These are phyloP conservation scores for Colletotrichum lupini DNA, from an alignment of 2,329 filamentous ascomycete species.

Conservation along the genomic window DNA sequence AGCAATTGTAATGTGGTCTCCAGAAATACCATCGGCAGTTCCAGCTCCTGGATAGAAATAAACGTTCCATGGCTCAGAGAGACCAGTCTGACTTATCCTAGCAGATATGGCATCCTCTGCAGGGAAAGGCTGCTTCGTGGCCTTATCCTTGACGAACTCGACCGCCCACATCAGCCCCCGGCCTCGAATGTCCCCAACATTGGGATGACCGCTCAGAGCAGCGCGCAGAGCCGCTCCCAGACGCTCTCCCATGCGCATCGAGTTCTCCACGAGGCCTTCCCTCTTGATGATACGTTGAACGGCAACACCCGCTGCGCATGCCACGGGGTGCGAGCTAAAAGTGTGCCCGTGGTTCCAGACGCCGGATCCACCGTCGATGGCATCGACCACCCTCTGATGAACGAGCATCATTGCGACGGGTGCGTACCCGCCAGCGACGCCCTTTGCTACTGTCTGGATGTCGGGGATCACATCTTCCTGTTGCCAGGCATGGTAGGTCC, in stretches of 20 bases:
- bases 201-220: slow-evolving; percentile 42
- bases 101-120: slow-evolving; percentile 38
- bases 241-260: slow-evolving; percentile 42
- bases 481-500: slow-evolving; percentile 72
- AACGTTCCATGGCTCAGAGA: neutral
- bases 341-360: slow-evolving; percentile 39
- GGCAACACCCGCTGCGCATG: slow-evolving; percentile 40
- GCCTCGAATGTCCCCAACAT: slow-evolving; percentile 53
- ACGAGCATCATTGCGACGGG: slow-evolving; percentile 66
- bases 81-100: neutral
- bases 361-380: slow-evolving; percentile 57
- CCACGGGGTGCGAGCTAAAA: slow-evolving; percentile 40
- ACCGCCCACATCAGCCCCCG: slow-evolving; percentile 57
- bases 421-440: slow-evolving; percentile 65
- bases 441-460: slow-evolving; percentile 69
- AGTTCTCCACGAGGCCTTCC: slow-evolving; percentile 57
- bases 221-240: slow-evolving; percentile 39
- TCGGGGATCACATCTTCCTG: slow-evolving; percentile 63
- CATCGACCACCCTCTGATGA: slow-evolving; percentile 59
- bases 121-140: slow-evolving; percentile 49
- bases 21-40: slow-evolving; percentile 66
- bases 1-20: slow-evolving; percentile 77
- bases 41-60: slow-evolving; percentile 65
- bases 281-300: slow-evolving; percentile 47
- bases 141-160: slow-evolving; percentile 54